Conservation (phyloP, 371 early-diverging fungal genomes). For the Rhizopus stolonifer region DNA sequence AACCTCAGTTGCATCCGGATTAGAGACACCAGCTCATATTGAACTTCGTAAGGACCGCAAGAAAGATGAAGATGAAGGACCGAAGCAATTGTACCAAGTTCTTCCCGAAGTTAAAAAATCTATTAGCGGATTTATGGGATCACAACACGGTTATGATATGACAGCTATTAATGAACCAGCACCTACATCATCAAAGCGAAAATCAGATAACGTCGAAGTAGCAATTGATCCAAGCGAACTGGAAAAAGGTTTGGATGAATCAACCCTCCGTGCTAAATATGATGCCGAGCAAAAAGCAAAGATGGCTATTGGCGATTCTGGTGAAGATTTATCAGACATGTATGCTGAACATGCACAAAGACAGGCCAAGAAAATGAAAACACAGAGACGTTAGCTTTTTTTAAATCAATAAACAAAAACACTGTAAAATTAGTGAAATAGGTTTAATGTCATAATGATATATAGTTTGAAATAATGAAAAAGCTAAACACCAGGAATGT, state of each 20-base stretch:
- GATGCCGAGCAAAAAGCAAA: constrained; percentile 64
- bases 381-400: constrained; percentile 43
- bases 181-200: constrained; percentile 45
- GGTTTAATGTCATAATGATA: neutral
- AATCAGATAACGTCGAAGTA: constrained; percentile 66
- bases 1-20: constrained; percentile 74
- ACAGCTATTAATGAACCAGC: constrained; percentile 40
- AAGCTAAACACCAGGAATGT: constrained; percentile 8
- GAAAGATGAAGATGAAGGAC: constrained; percentile 57
- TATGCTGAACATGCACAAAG: constrained; percentile 80
- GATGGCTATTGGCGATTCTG: constrained; percentile 31
- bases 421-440: neutral
- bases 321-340: constrained; percentile 84
- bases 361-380: constrained; percentile 69
- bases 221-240: constrained; percentile 77
- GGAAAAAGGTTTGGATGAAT: constrained; percentile 67
- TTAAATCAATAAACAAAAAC: constrained; percentile 10
- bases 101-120: constrained; percentile 76
- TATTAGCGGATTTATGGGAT: constrained; percentile 92
- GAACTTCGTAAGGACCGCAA: constrained; percentile 84
- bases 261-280: constrained; percentile 71
- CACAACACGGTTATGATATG: constrained; percentile 89
- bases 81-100: constrained; percentile 85
- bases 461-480: constrained; percentile 12
- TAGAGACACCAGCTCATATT: constrained; percentile 92